A percentile compares a stretch with the other conserved stretches of the same genome.
Evolutionary conservation across 306 rosid species (phyloP).

Genomic region (Rosa persica): DNA sequence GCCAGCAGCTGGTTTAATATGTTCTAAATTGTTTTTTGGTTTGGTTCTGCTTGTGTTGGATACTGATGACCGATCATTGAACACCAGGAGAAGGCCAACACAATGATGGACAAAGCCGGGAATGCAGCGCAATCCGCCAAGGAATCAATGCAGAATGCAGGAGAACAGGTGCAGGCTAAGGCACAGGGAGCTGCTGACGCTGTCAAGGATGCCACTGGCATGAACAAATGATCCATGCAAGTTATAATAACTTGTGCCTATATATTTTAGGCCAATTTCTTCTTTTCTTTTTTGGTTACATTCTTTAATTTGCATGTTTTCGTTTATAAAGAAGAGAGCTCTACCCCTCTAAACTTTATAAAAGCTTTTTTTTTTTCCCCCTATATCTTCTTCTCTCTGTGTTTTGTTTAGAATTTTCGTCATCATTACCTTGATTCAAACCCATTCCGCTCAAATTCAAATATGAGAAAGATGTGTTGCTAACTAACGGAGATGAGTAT

Average conservation of each 20-base stretch:
- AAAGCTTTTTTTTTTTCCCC: neutral
- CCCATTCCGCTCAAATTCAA: no score
- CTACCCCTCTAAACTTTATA: neutral
- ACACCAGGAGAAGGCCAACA: constrained; percentile 57
- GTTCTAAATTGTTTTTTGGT: neutral
- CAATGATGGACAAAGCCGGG: constrained; percentile 49
- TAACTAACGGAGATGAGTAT: no score
- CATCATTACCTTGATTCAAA: neutral
- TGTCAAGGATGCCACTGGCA: constrained; percentile 63
- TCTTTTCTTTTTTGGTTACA: neutral
- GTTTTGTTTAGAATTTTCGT: neutral
- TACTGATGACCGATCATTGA: neutral
- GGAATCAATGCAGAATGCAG: constrained; percentile 50
- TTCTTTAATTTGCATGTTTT: neutral
- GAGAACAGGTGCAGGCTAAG: constrained; percentile 45
- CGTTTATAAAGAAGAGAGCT: neutral
- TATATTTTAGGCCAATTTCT: neutral
- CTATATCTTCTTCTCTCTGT: neutral
- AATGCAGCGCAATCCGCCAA: constrained; percentile 54
- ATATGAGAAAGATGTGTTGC: no score
- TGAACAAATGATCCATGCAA: constrained; percentile 36
- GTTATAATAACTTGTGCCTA: neutral
- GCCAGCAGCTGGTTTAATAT: neutral
- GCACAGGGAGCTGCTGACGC: constrained; percentile 66
- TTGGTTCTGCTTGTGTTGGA: neutral